Percentiles rank a stretch among this genome's conserved stretches.
Evolutionary conservation across 202 grass and related monocot genomes (phyloP).

Genomic region (Schoenoplectus triqueter): DNA sequence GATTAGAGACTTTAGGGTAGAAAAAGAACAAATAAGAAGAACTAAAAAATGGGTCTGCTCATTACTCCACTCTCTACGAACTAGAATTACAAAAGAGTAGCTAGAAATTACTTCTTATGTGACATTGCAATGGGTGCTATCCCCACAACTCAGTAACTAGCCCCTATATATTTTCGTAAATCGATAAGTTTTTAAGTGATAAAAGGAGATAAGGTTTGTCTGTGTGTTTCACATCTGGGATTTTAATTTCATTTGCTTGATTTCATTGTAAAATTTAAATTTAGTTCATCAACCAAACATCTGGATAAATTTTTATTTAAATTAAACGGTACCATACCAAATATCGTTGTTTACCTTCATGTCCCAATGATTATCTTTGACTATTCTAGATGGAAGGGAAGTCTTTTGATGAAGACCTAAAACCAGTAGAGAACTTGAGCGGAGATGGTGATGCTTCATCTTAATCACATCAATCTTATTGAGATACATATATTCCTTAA

Average conservation of each 20-base stretch:
- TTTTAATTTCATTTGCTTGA: slow-evolving; percentile 4
- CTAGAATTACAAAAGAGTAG: slow-evolving; percentile 5
- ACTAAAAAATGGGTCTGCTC: background rate
- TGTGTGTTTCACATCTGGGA: background rate
- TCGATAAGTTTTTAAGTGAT: background rate
- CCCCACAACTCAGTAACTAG: background rate
- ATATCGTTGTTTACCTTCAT: background rate
- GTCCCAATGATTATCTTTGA: slow-evolving; percentile 19
- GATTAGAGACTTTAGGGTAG: background rate
- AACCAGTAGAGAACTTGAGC: slow-evolving; percentile 34
- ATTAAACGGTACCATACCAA: background rate
- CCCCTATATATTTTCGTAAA: background rate
- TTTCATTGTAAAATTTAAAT: background rate
- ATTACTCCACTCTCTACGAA: background rate
- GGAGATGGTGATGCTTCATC: slow-evolving; percentile 55
- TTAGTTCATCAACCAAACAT: background rate
- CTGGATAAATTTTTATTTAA: background rate
- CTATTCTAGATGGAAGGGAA: slow-evolving; percentile 66
- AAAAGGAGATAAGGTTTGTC: background rate
- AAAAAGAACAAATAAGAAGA: slow-evolving; percentile 7
- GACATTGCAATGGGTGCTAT: background rate
- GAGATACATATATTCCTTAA: slow-evolving; percentile 31
- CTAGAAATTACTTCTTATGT: background rate
- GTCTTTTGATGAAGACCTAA: slow-evolving; percentile 42
- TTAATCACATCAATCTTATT: slow-evolving; percentile 29